These are phyloP conservation scores for Chaetomidium leptoderma DNA, from an alignment of 495 filamentous ascomycete genomes.

Conservation along the genomic window DNA sequence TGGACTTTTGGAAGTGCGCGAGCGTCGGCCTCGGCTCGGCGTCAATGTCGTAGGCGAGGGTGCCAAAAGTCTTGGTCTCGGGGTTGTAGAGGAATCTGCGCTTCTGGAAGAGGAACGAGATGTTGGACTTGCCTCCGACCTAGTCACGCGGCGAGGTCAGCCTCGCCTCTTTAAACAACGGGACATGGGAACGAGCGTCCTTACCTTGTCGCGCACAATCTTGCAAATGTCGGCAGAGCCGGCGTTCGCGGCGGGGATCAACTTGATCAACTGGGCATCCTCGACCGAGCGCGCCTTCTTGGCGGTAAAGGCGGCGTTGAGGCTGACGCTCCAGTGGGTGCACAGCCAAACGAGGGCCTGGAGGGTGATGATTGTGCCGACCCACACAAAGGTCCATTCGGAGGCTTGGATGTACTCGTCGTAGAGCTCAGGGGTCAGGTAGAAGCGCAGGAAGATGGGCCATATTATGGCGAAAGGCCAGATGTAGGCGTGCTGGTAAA, in stretches of 20 bases:
- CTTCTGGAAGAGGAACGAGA: constrained; percentile 97
- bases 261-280: constrained; percentile 84
- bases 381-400: constrained; percentile 97
- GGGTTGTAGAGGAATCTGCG: constrained; percentile 84
- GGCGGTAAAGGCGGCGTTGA: constrained; percentile 77
- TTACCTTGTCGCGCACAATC: constrained; percentile 66
- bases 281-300: constrained; percentile 64
- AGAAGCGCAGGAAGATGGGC: constrained; percentile 84
- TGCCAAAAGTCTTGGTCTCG: constrained; percentile 65
- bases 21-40: constrained; percentile 72
- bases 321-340: constrained; percentile 93
- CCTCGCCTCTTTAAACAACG: too few species aligned
- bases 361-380: constrained; percentile 76
- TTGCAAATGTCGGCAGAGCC: constrained; percentile 84
- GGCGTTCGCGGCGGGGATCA: constrained; percentile 85
- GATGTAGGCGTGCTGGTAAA: constrained; percentile 77
- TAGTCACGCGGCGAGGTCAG: constrained; percentile 28
- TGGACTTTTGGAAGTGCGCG: constrained; percentile 68
- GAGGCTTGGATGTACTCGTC: constrained; percentile 78
- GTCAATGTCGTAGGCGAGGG: constrained; percentile 82
- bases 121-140: constrained; percentile 64
- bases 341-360: constrained; percentile 91
- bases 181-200: too few species aligned
- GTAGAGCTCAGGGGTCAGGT: constrained; percentile 76
- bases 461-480: constrained; percentile 90